Conservation (phyloP, 2,329 filamentous ascomycete species). For the Penicillium palitans region DNA sequence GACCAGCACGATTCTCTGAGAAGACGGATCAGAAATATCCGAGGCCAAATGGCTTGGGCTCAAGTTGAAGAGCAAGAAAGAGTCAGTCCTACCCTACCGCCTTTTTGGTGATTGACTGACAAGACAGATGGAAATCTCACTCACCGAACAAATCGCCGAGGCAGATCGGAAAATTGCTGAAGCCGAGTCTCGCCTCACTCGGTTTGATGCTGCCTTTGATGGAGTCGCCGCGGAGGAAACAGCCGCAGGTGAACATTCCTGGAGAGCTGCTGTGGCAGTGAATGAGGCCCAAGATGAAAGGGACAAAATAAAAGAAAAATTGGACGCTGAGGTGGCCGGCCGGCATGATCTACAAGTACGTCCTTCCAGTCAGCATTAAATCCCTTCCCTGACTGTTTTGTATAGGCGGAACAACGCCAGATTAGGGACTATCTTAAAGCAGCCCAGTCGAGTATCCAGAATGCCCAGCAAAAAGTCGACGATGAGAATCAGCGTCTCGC, state of each 20-base stretch:
- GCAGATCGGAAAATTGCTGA: slow-evolving; percentile 52
- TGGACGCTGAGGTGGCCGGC: slow-evolving; percentile 55
- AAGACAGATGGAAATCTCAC: slow-evolving; percentile 34
- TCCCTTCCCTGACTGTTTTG: slow-evolving; percentile 7
- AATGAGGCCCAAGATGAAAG: slow-evolving; percentile 51
- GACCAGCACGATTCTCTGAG: slow-evolving; percentile 67
- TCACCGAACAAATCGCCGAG: slow-evolving; percentile 39
- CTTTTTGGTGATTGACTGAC: slow-evolving; percentile 12
- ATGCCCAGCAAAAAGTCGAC: slow-evolving; percentile 48
- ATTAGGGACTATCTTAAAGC: slow-evolving; percentile 61
- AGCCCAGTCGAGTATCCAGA: slow-evolving; percentile 48
- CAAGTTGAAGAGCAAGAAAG: slow-evolving; percentile 78
- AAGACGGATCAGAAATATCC: slow-evolving; percentile 58
- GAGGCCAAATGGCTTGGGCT: slow-evolving; percentile 77
- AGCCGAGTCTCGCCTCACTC: slow-evolving; percentile 44
- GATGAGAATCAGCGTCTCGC: slow-evolving; percentile 59
- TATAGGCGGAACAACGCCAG: slow-evolving; percentile 63
- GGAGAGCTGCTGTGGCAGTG: slow-evolving; percentile 47
- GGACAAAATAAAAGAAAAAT: slow-evolving; percentile 51
- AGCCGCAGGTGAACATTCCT: slow-evolving; percentile 44
- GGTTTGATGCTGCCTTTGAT: slow-evolving; percentile 50
- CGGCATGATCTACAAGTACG: slow-evolving; percentile 54
- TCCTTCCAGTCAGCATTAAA: not conserved
- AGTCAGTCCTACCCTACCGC: slow-evolving; percentile 27
- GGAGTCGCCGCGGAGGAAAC: slow-evolving; percentile 42